phyloP scores from a whole-genome alignment of 306 rosid genomes.

The Gillenia trifoliata region DNA sequence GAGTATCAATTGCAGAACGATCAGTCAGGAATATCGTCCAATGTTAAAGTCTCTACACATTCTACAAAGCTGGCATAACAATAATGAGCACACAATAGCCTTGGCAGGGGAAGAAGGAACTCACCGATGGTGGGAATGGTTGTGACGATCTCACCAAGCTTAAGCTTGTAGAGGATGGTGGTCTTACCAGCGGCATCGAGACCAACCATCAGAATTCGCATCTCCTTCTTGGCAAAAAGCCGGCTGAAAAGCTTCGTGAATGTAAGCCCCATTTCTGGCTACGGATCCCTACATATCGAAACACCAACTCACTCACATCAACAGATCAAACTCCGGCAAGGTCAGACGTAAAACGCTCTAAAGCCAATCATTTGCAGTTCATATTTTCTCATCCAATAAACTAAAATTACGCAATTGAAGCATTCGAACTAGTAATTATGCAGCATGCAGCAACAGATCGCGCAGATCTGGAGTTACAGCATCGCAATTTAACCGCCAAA shows the following conservation, averaged over 20 bases:
- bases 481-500: conserved; percentile 9
- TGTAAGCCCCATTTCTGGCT: conserved; percentile 83
- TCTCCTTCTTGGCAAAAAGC: conserved; percentile 98
- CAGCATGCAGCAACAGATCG: conserved; percentile 10
- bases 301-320: neutral
- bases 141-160: conserved; percentile 99
- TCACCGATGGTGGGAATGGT: conserved; percentile 98
- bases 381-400: neutral
- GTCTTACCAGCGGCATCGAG: conserved; percentile 99
- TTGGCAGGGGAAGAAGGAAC: conserved; percentile 11
- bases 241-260: conserved; percentile 98
- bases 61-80: neutral
- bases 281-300: conserved; percentile 39
- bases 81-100: neutral
- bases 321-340: neutral
- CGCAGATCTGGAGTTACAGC: conserved; percentile 34
- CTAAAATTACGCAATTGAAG: neutral
- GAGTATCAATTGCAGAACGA: neutral
- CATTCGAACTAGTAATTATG: neutral
- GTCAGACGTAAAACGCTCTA: neutral
- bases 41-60: neutral
- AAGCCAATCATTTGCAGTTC: neutral
- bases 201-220: conserved; percentile 99
- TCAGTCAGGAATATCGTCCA: neutral
- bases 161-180: conserved; percentile 98